Base-by-base conservation (phyloP, 768 basidiomycete species). In the Crassisporium funariophilum region DNA sequence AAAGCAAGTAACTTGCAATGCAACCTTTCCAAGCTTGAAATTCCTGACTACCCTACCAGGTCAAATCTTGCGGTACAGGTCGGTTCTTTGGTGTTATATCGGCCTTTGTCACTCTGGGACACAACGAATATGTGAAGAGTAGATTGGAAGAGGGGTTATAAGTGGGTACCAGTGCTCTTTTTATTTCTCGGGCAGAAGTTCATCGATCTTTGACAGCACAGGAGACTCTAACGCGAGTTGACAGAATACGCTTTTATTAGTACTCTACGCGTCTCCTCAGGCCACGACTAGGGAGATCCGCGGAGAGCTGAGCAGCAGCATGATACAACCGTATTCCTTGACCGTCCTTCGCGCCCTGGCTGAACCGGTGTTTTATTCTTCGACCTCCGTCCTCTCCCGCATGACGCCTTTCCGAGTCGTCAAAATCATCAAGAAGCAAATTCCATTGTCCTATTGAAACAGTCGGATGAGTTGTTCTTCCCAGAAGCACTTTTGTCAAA, bases 371-470 rank as follows among this genome's bases (percentile, higher is more conserved):
- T n/a, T n/a, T n/a, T n/a, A n/a, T n/a, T n/a, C n/a, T n/a, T n/a
- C n/a, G n/a, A n/a, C n/a, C n/a, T n/a, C n/a, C n/a, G n/a, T n/a
- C n/a, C n/a, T n/a, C n/a, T n/a, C n/a, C n/a, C n/a, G n/a, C n/a
- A n/a, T n/a, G n/a, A n/a, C n/a, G n/a, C 12, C 70, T 83, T 37
- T 73, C 83, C 19, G 82, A 84, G 55, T 81, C 82, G 0, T 63
- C 82, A 1, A 82, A 81, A 66, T 68, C 76, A 66, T 69, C 68
- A 2, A 61, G 64, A 16, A 71, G 70, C 46, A 59, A 60, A 20
- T 24, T 73, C 22, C 46, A 71, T 38, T 74, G 73, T 46, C 57
- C 68, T 13, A 75, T 77, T 20, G 71, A 73, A 21, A 60, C 69
- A 0, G 8, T 70, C 69, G 2, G 72, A 78, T 24, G 57, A 68